Base-by-base conservation (phyloP, 257 asterid species). In the Mitragyna speciosa region DNA sequence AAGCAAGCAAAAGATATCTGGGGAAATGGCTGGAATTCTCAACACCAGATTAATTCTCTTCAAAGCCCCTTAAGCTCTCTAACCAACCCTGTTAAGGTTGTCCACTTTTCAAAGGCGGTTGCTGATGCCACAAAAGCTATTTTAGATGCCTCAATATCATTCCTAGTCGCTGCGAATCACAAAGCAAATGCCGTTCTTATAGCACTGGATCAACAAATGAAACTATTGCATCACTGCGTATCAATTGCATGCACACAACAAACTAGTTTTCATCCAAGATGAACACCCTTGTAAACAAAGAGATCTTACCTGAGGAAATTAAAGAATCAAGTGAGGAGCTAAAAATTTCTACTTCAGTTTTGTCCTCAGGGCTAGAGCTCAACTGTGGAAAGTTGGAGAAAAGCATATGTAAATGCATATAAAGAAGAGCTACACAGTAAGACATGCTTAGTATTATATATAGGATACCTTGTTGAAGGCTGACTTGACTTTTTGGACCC, bases 51-150 rank as follows among this genome's bases (percentile, higher is more conserved):
- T 59, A 11, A 74, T 54, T 59, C 36, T 76, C 79, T 83, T 95
- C 91, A 95, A 80, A 96, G 94, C 31, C 99, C 97, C 84, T 91
- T 96, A 63, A 96, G 92, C 83, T 88, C 89, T 84, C 77, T 95
- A 41, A 71, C 87, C 86, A 96, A 80, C 20, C 98, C 99, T 28
- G 97, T 84, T 43, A 96, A 85, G 17, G 83, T 81, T 30, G 93
- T 86, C 98, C 99, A 96, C 83, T 88, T 96, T 91, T 91, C 97
- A 26, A 96, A 85, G 64, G 99, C 93, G 72, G 71, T 87, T 14
- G 98, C 98, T 58, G 95, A 91, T 51, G 89, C 92, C 88, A 91
- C 89, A 75, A 94, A 96, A 20, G 96, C 93, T 70, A 72, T 73
- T 85, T 88, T 94, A 4, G 99, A 90, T 31, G 89, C 95, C 85